These are phyloP conservation scores for Aspergillus asperescens DNA, from an alignment of 495 filamentous ascomycete species.

Conservation along the genomic window DNA sequence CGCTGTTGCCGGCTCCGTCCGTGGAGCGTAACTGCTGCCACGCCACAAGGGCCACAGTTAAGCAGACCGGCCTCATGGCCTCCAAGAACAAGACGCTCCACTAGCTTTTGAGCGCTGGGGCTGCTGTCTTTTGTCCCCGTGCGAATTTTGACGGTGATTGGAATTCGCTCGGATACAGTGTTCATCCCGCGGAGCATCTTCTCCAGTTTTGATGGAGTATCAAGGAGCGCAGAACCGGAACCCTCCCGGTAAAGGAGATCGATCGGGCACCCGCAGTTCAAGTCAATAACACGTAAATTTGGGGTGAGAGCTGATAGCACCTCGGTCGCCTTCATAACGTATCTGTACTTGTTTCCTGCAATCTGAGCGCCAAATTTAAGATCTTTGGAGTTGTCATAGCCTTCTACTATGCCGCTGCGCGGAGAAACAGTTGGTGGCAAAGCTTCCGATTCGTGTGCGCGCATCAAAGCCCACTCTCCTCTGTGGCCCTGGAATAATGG, in stretches of 20 bases:
- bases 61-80: slow-evolving; percentile 57
- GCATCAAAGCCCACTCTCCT: slow-evolving; percentile 90
- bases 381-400: slow-evolving; percentile 77
- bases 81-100: slow-evolving; percentile 77
- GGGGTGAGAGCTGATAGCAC: slow-evolving; percentile 69
- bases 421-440: slow-evolving; percentile 52
- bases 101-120: slow-evolving; percentile 73
- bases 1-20: slow-evolving; percentile 90
- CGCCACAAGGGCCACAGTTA: slow-evolving; percentile 64
- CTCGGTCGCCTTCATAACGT: slow-evolving; percentile 81
- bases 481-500: slow-evolving; percentile 88
- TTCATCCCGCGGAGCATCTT: slow-evolving; percentile 96
- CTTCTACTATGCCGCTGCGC: slow-evolving; percentile 49
- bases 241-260: slow-evolving; percentile 83
- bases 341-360: slow-evolving; percentile 80
- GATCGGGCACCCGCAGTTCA: slow-evolving; percentile 97
- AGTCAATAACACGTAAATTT: slow-evolving; percentile 77
- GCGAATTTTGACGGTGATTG: slow-evolving; percentile 89
- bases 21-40: slow-evolving; percentile 89
- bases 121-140: slow-evolving; percentile 79
- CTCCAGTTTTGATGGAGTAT: slow-evolving; percentile 74
- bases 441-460: slow-evolving; percentile 77
- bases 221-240: slow-evolving; percentile 90
- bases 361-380: slow-evolving; percentile 89
- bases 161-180: slow-evolving; percentile 75